These are phyloP conservation scores for Hapsidospora chrysogenum DNA, from an alignment of 495 filamentous ascomycete genomes.

Conservation along the genomic window DNA sequence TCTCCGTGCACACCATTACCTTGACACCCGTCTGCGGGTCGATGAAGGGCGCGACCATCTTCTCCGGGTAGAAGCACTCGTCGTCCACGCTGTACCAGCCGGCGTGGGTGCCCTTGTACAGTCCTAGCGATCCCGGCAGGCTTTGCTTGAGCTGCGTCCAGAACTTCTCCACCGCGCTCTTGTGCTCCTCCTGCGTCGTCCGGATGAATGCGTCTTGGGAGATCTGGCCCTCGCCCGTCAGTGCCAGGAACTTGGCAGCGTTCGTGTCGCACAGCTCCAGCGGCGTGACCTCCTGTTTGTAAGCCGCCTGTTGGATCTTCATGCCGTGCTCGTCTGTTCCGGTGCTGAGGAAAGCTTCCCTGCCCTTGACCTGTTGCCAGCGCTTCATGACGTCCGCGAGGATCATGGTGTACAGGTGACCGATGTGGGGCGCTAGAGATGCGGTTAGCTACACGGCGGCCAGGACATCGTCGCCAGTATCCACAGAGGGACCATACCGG, in stretches of 20 bases:
- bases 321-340: slow-evolving; percentile 98
- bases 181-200: slow-evolving; percentile 70
- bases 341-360: slow-evolving; percentile 57
- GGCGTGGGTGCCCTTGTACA: slow-evolving; percentile 74
- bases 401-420: slow-evolving; percentile 87
- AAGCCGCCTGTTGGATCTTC: slow-evolving; percentile 86
- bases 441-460: background rate
- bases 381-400: slow-evolving; percentile 82
- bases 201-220: slow-evolving; percentile 75
- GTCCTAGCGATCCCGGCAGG: slow-evolving; percentile 45
- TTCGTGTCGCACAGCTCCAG: slow-evolving; percentile 42
- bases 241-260: slow-evolving; percentile 44
- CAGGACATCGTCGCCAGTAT: slow-evolving; percentile 3
- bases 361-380: slow-evolving; percentile 67
- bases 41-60: slow-evolving; percentile 50
- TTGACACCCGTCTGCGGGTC: slow-evolving; percentile 70
- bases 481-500: slow-evolving; percentile 33
- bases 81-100: slow-evolving; percentile 97
- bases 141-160: slow-evolving; percentile 51
- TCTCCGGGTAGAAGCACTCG: slow-evolving; percentile 83
- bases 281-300: slow-evolving; percentile 33
- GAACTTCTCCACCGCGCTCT: slow-evolving; percentile 76
- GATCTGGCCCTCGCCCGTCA: slow-evolving; percentile 52
- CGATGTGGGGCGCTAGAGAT: slow-evolving; percentile 71
- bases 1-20: slow-evolving; percentile 71